Conservation (phyloP, 2,329 filamentous ascomycete genomes). For the Microascus cirrosus region DNA sequence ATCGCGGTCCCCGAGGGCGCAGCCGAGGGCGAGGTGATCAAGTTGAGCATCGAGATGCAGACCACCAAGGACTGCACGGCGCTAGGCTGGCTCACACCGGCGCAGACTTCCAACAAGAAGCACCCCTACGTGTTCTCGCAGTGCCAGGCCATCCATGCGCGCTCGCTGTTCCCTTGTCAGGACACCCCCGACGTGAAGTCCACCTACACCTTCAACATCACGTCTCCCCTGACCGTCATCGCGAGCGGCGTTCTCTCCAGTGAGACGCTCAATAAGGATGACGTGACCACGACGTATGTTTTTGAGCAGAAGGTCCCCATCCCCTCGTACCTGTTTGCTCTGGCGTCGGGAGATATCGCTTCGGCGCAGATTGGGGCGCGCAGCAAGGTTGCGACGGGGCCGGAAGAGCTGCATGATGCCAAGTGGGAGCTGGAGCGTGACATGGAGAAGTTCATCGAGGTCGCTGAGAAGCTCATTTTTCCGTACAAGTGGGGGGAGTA, state of each 20-base stretch:
- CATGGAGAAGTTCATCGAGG: constrained; percentile 84
- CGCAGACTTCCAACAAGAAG: constrained; percentile 90
- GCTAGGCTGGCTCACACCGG: constrained; percentile 87
- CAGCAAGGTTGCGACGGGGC: constrained; percentile 76
- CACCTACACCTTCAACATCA: constrained; percentile 83
- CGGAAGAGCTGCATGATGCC: constrained; percentile 72
- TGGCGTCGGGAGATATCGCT: constrained; percentile 77
- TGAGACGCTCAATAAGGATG: constrained; percentile 30
- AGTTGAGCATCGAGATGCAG: constrained; percentile 55
- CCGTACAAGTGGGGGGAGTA: constrained; percentile 93
- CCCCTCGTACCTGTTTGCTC: constrained; percentile 80
- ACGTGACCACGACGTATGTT: constrained; percentile 57
- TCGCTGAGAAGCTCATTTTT: constrained; percentile 71
- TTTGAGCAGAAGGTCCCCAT: constrained; percentile 91
- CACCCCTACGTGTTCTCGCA: constrained; percentile 98
- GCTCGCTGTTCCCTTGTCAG: constrained; percentile 91
- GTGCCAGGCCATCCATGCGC: constrained; percentile 91
- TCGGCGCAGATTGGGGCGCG: constrained; percentile 78
- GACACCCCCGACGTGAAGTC: constrained; percentile 96
- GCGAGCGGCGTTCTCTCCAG: constrained; percentile 64
- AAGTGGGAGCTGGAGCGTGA: constrained; percentile 88
- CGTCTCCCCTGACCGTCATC: constrained; percentile 78
- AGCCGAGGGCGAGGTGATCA: constrained; percentile 31
- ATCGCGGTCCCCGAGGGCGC: constrained; percentile 47
- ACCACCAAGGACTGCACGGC: constrained; percentile 87